These are phyloP conservation scores for Osmanthus fragrans DNA, from an alignment of 257 asterid genomes.

Conservation along the genomic window DNA sequence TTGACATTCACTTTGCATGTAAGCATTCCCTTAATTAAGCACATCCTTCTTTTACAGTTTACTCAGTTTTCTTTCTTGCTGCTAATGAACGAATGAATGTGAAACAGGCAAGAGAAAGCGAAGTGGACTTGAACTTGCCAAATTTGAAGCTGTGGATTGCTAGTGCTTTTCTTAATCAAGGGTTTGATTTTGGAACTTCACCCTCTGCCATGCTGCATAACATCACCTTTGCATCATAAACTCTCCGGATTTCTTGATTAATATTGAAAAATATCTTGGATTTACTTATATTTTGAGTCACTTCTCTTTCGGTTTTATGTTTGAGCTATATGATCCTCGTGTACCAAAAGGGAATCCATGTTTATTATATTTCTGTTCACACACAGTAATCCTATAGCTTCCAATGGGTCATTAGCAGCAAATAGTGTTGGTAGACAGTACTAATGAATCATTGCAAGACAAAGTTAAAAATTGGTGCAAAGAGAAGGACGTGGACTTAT, in stretches of 20 bases:
- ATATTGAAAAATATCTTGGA: too few relatives aligned
- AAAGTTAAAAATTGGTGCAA: too few relatives aligned
- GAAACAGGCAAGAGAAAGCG: constrained; percentile 51
- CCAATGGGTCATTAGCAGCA: neutral
- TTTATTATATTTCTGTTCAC: neutral
- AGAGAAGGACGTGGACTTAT: too few relatives aligned
- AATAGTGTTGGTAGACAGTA: too few relatives aligned
- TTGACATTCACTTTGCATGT: constrained; percentile 70
- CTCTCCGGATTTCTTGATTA: too few relatives aligned
- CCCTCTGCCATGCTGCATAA: neutral
- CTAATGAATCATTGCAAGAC: too few relatives aligned
- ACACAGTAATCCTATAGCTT: neutral
- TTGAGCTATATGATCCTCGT: neutral
- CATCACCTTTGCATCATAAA: too few relatives aligned
- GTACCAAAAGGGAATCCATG: neutral
- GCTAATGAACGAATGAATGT: too few relatives aligned
- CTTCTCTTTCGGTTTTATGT: neutral
- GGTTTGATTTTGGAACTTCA: constrained; percentile 56
- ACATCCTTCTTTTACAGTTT: too few relatives aligned
- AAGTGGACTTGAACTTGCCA: constrained; percentile 42
- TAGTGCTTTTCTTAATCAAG: constrained; percentile 54
- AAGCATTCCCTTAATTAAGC: constrained; percentile 15
- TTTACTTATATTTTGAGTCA: too few relatives aligned
- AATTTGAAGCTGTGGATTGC: constrained; percentile 70
- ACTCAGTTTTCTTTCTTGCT: too few relatives aligned